Evolutionary conservation across 768 basidiomycete genomes (phyloP).

Genomic region (Leccinum variicolor): DNA sequence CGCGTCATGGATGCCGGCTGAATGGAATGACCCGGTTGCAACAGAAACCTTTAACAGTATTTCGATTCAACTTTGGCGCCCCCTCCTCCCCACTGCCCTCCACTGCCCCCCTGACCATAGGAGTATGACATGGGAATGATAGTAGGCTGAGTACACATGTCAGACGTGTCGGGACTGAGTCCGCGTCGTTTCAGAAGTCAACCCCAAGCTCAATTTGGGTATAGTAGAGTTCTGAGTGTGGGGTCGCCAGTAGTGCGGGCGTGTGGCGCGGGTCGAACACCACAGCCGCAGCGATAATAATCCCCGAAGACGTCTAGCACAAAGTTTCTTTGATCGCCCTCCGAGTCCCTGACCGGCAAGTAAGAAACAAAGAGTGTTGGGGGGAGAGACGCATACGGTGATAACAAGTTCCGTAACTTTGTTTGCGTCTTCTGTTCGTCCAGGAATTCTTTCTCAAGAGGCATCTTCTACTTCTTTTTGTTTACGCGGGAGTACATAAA

Average conservation of each 20-base stretch:
- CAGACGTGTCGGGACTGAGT: not conserved
- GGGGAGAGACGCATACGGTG: not conserved
- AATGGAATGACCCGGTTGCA: not conserved
- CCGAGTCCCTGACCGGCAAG: not conserved
- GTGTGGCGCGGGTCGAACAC: not conserved
- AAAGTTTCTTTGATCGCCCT: not conserved
- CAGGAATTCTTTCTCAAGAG: not conserved
- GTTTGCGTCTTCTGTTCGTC: not conserved
- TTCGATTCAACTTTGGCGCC: not conserved
- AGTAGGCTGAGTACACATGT: not conserved
- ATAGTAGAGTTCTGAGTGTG: not conserved
- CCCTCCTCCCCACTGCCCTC: not conserved
- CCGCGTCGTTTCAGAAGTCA: not conserved
- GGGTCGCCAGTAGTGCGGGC: not conserved
- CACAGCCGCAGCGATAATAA: not conserved
- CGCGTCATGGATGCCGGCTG: not conserved
- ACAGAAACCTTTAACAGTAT: not conserved
- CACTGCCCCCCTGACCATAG: not conserved
- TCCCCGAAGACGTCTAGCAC: not conserved
- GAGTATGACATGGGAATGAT: not conserved
- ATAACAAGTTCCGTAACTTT: constrained; percentile 1
- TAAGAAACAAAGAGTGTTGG: not conserved
- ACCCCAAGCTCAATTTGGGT: not conserved
- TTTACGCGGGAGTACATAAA: not conserved
- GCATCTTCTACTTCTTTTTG: not conserved